A percentile compares a stretch with the other conserved stretches of the same genome.
phyloP scores from a whole-genome alignment of 2,329 filamentous ascomycete species.

The Pseudogymnoascus sp. region DNA sequence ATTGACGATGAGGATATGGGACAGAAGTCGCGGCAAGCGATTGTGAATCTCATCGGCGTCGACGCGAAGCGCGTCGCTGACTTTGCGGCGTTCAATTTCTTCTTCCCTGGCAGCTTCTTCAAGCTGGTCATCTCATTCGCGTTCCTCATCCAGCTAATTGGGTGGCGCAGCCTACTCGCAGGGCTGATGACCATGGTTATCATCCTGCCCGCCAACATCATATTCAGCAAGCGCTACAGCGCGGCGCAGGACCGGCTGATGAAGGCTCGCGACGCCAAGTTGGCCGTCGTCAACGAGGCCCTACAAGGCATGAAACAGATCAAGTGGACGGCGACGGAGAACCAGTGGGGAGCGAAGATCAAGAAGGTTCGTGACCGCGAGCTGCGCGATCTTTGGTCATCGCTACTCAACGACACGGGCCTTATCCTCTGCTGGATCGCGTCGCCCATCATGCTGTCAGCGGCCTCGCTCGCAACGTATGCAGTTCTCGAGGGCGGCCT shows the following conservation, averaged over 20 bases:
- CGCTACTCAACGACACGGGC: conserved; percentile 56
- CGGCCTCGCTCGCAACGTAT: conserved; percentile 63
- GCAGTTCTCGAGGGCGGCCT: conserved; percentile 56
- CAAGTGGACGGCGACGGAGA: conserved; percentile 73
- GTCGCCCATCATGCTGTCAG: conserved; percentile 66
- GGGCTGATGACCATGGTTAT: conserved; percentile 59
- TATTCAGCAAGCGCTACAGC: conserved; percentile 57
- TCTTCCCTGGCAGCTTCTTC: conserved; percentile 54
- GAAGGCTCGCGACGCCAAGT: conserved; percentile 68
- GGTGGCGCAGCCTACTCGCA: conserved; percentile 60
- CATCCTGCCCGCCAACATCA: conserved; percentile 62
- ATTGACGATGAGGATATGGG: conserved; percentile 36
- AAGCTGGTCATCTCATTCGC: conserved; percentile 59
- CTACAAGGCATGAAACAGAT: conserved; percentile 76
- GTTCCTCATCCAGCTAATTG: conserved; percentile 63
- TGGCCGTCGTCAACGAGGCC: conserved; percentile 69
- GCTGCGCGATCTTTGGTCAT: conserved; percentile 57
- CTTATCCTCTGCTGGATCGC: conserved; percentile 64
- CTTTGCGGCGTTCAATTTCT: conserved; percentile 59
- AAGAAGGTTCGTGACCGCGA: conserved; percentile 57
- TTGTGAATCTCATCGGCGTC: conserved; percentile 73
- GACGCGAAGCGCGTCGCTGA: conserved; percentile 63
- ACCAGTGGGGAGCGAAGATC: conserved; percentile 68
- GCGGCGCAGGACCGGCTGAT: conserved; percentile 62
- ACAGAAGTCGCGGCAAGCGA: conserved; percentile 59